A percentile compares a stretch with the other conserved stretches of the same genome.
Evolutionary conservation across 352 stramenopile species (phyloP).

Genomic region (Elongisporangium undulatum): DNA sequence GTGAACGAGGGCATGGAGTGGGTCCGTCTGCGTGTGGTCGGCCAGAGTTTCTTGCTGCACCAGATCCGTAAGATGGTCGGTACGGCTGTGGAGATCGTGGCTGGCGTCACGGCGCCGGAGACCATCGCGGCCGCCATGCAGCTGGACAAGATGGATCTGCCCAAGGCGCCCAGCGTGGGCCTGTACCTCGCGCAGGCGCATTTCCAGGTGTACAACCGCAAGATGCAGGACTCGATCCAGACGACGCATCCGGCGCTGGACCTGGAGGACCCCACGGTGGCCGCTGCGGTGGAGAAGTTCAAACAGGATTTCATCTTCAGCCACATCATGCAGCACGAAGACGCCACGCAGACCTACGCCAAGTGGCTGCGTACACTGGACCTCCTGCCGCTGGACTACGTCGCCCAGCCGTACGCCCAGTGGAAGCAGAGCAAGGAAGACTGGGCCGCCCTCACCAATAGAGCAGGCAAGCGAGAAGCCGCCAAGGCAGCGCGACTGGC

Average conservation of each 20-base stretch:
- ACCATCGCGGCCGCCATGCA: conserved; percentile 59
- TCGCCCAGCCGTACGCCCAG: conserved; percentile 40
- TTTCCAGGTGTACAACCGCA: conserved; percentile 86
- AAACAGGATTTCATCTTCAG: conserved; percentile 76
- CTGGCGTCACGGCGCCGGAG: conserved; percentile 36
- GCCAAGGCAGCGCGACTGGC: conserved; percentile 21
- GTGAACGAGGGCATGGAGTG: conserved; percentile 92
- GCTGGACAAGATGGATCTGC: conserved; percentile 83
- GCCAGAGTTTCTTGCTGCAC: conserved; percentile 97
- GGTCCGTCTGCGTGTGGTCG: conserved; percentile 93
- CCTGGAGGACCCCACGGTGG: conserved; percentile 49
- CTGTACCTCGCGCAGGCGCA: conserved; percentile 83
- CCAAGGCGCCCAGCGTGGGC: conserved; percentile 83
- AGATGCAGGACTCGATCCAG: conserved; percentile 64
- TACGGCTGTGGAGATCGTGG: conserved; percentile 69
- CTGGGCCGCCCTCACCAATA: conserved; percentile 28
- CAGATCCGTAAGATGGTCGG: conserved; percentile 99
- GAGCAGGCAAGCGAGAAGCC: conserved; percentile 33
- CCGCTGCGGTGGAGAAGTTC: conserved; percentile 60
- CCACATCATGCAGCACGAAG: conserved; percentile 83
- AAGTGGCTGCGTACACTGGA: conserved; percentile 78
- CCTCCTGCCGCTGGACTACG: conserved; percentile 66
- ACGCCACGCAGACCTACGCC: conserved; percentile 67
- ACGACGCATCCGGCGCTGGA: conserved; percentile 62
- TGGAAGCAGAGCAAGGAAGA: conserved; percentile 83